Base-by-base conservation (phyloP, 2,329 filamentous ascomycete genomes). In the Fusarium nisikadoi region DNA sequence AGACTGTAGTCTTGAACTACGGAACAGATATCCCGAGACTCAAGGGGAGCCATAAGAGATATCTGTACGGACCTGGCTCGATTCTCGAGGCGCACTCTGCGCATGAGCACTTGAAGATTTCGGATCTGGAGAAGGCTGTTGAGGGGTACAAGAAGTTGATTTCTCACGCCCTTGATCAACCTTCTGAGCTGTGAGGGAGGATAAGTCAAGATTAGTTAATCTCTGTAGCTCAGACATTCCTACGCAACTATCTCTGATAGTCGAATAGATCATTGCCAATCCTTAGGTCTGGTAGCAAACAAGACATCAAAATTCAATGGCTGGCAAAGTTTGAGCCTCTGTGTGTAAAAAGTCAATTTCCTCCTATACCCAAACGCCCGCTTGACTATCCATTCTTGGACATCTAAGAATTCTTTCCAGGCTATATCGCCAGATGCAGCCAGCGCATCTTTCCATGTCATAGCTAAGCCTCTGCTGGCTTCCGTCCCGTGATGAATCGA, bases 401-500 rank as follows among this genome's bases (percentile, higher is more conserved):
- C 1, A 29, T 29, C 13, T 27, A 29, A 14, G 4, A 19, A 2
- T 12, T 41, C 19, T 13, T 39, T 39, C 49, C 33, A 53, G 13
- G 33, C 14, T 53, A 6, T 14, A n/a, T 20, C 43, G 17, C 17
- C 43, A 17, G 49, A 53, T 53, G 19, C 23, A 41, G 17, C 49
- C 35, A 41, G 49, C 35, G 4, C 23, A 53, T 39, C 35, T 16
- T 0, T 4, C n/a, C 29, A 4, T 25, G 5, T 11, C 17, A 39
- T 19, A 19, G 19, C 16, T 42, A 61, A 12, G 10, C 25, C 27
- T 43, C 20, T 3, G 29, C 39, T 2, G 63, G 73, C n/a, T 65
- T 74, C 2, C 65, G 58, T 0, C 73, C 73, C 0, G 55, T 72
- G n/a, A 75, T 61, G 33, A 75, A 75, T n/a, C 71, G 71, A 47